Base-by-base conservation (phyloP, 1,139 yeast genomes). In the Yamadazyma sp. region DNA sequence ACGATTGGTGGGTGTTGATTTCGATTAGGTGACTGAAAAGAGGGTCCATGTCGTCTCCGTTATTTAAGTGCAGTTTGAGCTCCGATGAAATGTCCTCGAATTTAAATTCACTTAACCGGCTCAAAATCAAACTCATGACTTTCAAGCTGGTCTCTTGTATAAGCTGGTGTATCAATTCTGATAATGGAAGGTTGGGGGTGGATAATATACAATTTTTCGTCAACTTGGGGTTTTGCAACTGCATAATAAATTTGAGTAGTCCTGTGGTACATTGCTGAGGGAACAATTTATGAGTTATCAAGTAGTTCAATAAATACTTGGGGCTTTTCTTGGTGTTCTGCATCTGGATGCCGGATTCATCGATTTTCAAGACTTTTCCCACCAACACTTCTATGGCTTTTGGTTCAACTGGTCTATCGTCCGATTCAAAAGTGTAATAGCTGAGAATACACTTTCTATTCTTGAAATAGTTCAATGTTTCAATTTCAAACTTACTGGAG, bases 261-360 rank as follows among this genome's bases (percentile, higher is more conserved):
- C 80, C 82, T 2, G 64, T 64, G 6, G 86, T 69, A 48, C 69
- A 76, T 16, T 70, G 63, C 4, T 70, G 62, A 8, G 97, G 96
- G 60, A 84, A 88, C 24, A 87, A 64, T 17, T 97, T 96, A 62
- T 88, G 96, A 2, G 96, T 86, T 45, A 90, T 69, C 29, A 89
- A 68, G 56, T 87, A 90, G 5, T 85, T 76, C 39, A 87, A 61
- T 2, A 89, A 71, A 34, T 64, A 64, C 51, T 83, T 82, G 32
- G 92, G 84, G 25, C 76, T 48, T 39, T 67, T 67, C 21, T 33
- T 33, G 2, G 13, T 17, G 12, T 31, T 24, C 22, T 28, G 29
- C 24, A 34, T 21, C 22, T 34, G 23, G 14, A 27, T 22, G 9
- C 28, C 29, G 4, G 18, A 5, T 23, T 23, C 5, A 3, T 10